A percentile compares a stretch with the other conserved stretches of the same genome.
phyloP scores from a whole-genome alignment of 805 yeast species.

The Cyberlindnera bimundalis region DNA sequence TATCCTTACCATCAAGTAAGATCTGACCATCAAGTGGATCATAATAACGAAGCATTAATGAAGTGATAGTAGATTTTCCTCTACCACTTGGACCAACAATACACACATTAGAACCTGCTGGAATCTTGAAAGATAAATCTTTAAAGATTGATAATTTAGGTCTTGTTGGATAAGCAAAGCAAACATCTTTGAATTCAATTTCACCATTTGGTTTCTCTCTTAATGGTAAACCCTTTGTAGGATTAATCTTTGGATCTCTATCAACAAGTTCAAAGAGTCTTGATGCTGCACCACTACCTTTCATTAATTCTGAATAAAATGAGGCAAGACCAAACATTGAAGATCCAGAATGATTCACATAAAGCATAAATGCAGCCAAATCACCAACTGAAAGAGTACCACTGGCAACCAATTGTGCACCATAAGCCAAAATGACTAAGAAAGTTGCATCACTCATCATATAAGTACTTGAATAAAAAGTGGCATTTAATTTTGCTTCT shows the following conservation, averaged over 20 bases:
- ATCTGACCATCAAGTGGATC: slow-evolving; percentile 45
- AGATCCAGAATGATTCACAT: slow-evolving; percentile 90
- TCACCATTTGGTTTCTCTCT: slow-evolving; percentile 35
- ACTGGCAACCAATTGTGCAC: slow-evolving; percentile 73
- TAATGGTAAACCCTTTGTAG: slow-evolving; percentile 56
- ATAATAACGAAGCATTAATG: slow-evolving; percentile 56
- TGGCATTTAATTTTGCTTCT: slow-evolving; percentile 79
- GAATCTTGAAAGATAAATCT: slow-evolving; percentile 45
- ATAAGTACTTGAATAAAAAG: slow-evolving; percentile 73
- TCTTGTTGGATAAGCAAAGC: slow-evolving; percentile 86
- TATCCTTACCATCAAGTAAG: slow-evolving; percentile 48
- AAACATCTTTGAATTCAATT: slow-evolving; percentile 62
- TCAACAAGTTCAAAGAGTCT: slow-evolving; percentile 86
- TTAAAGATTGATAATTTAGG: slow-evolving; percentile 57
- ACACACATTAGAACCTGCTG: slow-evolving; percentile 60
- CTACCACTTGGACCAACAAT: slow-evolving; percentile 86
- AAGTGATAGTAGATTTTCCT: slow-evolving; percentile 82
- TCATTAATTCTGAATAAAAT: slow-evolving; percentile 94
- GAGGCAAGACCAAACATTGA: slow-evolving; percentile 90
- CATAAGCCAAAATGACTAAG: slow-evolving; percentile 70
- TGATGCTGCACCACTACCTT: slow-evolving; percentile 96
- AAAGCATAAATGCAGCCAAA: slow-evolving; percentile 89
- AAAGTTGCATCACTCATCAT: slow-evolving; percentile 83
- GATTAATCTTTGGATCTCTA: slow-evolving; percentile 64
- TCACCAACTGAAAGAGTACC: slow-evolving; percentile 86